Evolutionary conservation across 2,329 filamentous ascomycete species (phyloP), one percentile per base, ranked within the genome.

Genomic region (Hymenoscyphus linearis): DNA sequence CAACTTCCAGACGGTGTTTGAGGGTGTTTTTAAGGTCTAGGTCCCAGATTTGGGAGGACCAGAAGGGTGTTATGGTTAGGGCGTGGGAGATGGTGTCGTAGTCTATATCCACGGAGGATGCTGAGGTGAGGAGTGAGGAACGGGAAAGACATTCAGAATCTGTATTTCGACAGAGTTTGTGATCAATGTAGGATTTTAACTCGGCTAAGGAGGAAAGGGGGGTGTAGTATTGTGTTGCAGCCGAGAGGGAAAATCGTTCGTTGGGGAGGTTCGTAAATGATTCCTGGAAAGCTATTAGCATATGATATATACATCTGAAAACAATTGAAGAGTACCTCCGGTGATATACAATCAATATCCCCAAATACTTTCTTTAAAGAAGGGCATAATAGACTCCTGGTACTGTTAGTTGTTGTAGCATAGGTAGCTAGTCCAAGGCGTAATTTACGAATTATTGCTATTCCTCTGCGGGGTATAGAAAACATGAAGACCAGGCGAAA

Each of bases 401-500:
- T 31, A 26, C 58, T 31, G 54, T 59, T 55, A 63, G 58, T 40
- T 40, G 31, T 53, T 6, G 18, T 36, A 37, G 44, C 44, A 34
- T 12, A 58, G 25, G 27, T 22, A 58, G 25, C 44, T 22, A 18
- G 22, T 4, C 55, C 55, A 44, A 27, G 58, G 52, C 22, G 27
- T 14, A 54, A 66, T 65, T 34, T 65, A 68, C 68, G 67, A 68
- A 27, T 60, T 62, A 52, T 61, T 62, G 27, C 59, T 65, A 35
- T 64, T 66, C 36, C 63, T 66, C 62, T 66, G 67, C 31, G 89
- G 88, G 0, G 88, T 89, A 72, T 87, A 92, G 69, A 89, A 89
- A 27, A 92, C 78, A 77, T 97, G 92, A 25, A 98, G 77, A 2
- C 93, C 93, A 0, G 93, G 87, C 1, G 91, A 86, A 14, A 92